Evolutionary conservation across 2,329 filamentous ascomycete species (phyloP).

Genomic region (Parastagonospora nodorum): DNA sequence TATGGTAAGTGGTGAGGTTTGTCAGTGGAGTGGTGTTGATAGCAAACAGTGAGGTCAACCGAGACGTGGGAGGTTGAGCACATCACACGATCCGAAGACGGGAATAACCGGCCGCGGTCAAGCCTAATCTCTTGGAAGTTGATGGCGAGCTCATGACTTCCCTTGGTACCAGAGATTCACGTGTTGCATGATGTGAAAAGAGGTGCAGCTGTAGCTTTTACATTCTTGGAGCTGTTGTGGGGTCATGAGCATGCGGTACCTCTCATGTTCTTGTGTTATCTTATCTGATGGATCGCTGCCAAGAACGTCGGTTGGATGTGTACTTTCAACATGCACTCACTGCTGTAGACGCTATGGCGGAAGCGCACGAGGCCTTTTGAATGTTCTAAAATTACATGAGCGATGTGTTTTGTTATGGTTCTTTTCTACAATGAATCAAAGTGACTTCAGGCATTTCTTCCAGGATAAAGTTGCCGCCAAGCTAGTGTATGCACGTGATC

Average conservation of each 20-base stretch:
- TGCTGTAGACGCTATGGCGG: background rate
- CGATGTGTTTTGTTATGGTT: background rate
- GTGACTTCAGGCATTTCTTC: background rate
- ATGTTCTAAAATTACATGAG: no score
- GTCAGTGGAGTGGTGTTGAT: conserved; percentile 12
- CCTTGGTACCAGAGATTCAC: background rate
- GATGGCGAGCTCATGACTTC: background rate
- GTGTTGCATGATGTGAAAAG: background rate
- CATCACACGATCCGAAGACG: conserved; percentile 16
- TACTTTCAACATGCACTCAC: no score
- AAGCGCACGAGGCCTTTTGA: background rate
- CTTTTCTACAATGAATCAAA: background rate
- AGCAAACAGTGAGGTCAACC: conserved; percentile 13
- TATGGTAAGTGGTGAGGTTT: background rate
- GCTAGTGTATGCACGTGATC: conserved; percentile 25
- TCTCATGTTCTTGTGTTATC: conserved; percentile 5
- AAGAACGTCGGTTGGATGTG: conserved; percentile 1
- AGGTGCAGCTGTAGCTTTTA: background rate
- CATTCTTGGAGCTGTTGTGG: background rate
- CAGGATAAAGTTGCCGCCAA: conserved; percentile 12
- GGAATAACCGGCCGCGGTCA: conserved; percentile 3
- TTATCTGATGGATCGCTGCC: conserved; percentile 21
- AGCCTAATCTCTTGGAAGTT: background rate
- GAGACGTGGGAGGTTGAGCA: conserved; percentile 11
- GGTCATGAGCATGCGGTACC: background rate